Conservation (phyloP, 2,329 filamentous ascomycete genomes). For the Magnaporthiopsis rhizophila region DNA sequence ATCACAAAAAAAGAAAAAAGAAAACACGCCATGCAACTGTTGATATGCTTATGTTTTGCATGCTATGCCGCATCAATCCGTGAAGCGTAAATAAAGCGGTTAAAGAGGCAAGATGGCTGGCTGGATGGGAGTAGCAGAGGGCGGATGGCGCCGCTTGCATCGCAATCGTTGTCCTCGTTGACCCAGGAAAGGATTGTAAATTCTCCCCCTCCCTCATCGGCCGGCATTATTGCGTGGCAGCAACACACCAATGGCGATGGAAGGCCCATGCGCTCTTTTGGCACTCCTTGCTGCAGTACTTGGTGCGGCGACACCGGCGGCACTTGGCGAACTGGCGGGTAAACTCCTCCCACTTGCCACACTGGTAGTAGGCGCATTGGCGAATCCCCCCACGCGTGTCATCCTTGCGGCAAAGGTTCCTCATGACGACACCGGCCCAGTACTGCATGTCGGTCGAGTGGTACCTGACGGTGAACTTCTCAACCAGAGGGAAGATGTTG, state of each 20-base stretch:
- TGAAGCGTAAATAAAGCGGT: slow-evolving; percentile 1
- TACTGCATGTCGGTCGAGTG: slow-evolving; percentile 98
- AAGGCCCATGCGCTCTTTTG: slow-evolving; percentile 99
- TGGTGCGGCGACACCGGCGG: slow-evolving; percentile 87
- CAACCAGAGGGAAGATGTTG: slow-evolving; percentile 96
- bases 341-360: slow-evolving; percentile 96
- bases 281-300: slow-evolving; percentile 99
- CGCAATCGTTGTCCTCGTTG: too few species aligned
- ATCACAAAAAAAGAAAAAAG: slow-evolving; percentile 12
- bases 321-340: slow-evolving; percentile 97
- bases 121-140: too few species aligned
- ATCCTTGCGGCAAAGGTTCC: slow-evolving; percentile 96
- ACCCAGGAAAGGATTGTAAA: not conserved
- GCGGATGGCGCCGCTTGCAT: too few species aligned
- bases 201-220: not conserved
- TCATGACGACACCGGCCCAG: slow-evolving; percentile 98
- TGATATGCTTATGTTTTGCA: slow-evolving; percentile 8
- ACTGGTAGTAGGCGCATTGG: slow-evolving; percentile 96
- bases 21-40: slow-evolving; percentile 11
- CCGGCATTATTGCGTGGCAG: slow-evolving; percentile 45
- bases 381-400: slow-evolving; percentile 89
- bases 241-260: slow-evolving; percentile 95
- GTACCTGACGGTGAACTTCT: slow-evolving; percentile 95
- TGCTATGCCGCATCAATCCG: slow-evolving; percentile 6
- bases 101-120: not conserved